phyloP scores from a whole-genome alignment of 2,329 filamentous ascomycete genomes.

The Phaeophleospora eucalypticola region DNA sequence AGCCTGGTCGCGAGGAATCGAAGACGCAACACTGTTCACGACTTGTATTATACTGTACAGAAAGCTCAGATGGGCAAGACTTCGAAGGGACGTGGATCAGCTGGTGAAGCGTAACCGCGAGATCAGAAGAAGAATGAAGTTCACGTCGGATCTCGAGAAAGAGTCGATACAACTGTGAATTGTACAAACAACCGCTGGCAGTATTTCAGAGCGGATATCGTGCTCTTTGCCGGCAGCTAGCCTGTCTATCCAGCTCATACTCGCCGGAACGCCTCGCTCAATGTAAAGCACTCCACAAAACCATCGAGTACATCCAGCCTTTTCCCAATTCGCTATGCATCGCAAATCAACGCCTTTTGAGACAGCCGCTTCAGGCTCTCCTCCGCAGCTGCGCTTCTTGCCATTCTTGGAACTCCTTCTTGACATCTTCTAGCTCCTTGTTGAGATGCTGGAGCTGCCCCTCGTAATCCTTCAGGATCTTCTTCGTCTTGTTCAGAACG shows the following conservation, averaged over 20 bases:
- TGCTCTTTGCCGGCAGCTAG: neutral
- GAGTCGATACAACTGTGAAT: neutral
- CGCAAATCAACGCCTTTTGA: neutral
- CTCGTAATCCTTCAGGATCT: slow-evolving; percentile 79
- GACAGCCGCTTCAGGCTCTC: neutral
- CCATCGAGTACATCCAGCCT: neutral
- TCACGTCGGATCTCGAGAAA: neutral
- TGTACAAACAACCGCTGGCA: neutral
- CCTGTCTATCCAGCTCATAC: neutral
- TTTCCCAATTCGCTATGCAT: neutral
- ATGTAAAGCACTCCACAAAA: neutral
- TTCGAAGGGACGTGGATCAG: neutral
- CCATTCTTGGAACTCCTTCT: slow-evolving; percentile 57
- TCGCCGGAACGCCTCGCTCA: neutral
- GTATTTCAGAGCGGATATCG: neutral
- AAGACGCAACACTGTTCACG: neutral
- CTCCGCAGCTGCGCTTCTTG: slow-evolving; percentile 33
- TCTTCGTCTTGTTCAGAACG: slow-evolving; percentile 67
- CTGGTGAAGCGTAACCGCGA: neutral
- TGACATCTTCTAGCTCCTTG: slow-evolving; percentile 58
- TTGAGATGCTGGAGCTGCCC: slow-evolving; percentile 72
- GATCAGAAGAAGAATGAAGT: neutral
- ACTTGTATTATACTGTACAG: slow-evolving; percentile 19
- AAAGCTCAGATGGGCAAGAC: neutral
- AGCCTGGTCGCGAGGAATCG: neutral